Conservation (phyloP, 2,329 filamentous ascomycete genomes). For the Hortaea sp. region DNA sequence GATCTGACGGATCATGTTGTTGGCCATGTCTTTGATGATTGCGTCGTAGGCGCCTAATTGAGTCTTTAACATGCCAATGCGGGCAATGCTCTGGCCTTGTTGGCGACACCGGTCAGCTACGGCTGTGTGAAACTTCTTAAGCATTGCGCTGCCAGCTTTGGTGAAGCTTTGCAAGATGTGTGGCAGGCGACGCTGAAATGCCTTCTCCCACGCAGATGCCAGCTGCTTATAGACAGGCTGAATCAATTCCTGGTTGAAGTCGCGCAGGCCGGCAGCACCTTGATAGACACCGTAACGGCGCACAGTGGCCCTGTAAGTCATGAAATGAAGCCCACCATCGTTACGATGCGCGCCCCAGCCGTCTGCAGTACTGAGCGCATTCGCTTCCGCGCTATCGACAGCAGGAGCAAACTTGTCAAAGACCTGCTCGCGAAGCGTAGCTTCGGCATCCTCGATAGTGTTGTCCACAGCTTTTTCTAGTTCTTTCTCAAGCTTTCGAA, state of each 20-base stretch:
- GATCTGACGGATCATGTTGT: slow-evolving; percentile 27
- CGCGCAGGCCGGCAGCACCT: slow-evolving; percentile 28
- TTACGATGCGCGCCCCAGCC: slow-evolving; percentile 29
- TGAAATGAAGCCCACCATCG: slow-evolving; percentile 37
- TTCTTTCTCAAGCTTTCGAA: slow-evolving; percentile 32
- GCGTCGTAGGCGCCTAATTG: slow-evolving; percentile 35
- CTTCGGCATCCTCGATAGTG: slow-evolving; percentile 30
- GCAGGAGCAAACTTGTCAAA: slow-evolving; percentile 35
- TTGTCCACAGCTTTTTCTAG: slow-evolving; percentile 33
- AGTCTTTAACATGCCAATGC: slow-evolving; percentile 30
- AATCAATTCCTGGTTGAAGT: slow-evolving; percentile 32
- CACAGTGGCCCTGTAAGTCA: slow-evolving; percentile 49
- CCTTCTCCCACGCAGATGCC: slow-evolving; percentile 33
- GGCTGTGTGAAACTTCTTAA: slow-evolving; percentile 33
- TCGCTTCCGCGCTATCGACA: slow-evolving; percentile 29
- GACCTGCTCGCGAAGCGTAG: slow-evolving; percentile 35
- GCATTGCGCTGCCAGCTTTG: slow-evolving; percentile 19
- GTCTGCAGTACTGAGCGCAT: slow-evolving; percentile 24
- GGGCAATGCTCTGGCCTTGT: slow-evolving; percentile 30
- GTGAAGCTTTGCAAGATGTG: slow-evolving; percentile 30
- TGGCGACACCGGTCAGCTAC: slow-evolving; percentile 31
- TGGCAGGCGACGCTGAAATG: slow-evolving; percentile 35
- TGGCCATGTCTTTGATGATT: slow-evolving; percentile 30
- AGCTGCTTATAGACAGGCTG: slow-evolving; percentile 32
- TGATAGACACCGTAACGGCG: slow-evolving; percentile 39